These are phyloP conservation scores for Lantana camara DNA, from an alignment of 257 asterid species.

Conservation along the genomic window DNA sequence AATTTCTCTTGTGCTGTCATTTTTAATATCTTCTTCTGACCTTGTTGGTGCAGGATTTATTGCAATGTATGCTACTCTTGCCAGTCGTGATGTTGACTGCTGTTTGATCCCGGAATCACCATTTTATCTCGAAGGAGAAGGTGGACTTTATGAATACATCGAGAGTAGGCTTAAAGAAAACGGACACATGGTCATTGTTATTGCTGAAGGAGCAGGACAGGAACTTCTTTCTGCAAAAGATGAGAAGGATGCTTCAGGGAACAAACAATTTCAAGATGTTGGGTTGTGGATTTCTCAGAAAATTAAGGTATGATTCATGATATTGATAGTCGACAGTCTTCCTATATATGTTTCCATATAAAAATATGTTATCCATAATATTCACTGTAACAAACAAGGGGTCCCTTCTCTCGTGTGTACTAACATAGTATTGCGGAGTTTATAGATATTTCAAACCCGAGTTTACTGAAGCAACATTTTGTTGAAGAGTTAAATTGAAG, in stretches of 20 bases:
- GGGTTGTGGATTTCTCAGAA: slow-evolving; percentile 74
- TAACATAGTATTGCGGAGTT: background rate
- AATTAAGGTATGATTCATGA: slow-evolving; percentile 50
- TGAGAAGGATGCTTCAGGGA: slow-evolving; percentile 75
- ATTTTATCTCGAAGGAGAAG: slow-evolving; percentile 67
- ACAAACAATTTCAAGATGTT: slow-evolving; percentile 61
- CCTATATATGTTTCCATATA: background rate
- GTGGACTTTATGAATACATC: slow-evolving; percentile 63
- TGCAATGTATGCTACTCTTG: slow-evolving; percentile 78
- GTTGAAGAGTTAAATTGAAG: background rate
- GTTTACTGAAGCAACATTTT: slow-evolving; percentile 23
- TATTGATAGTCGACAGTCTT: background rate
- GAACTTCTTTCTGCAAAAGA: slow-evolving; percentile 58
- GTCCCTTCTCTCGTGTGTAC: too few relatives aligned
- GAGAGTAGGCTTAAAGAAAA: slow-evolving; percentile 61
- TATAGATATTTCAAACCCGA: slow-evolving; percentile 7
- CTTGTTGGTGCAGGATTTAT: slow-evolving; percentile 55
- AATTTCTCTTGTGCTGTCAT: slow-evolving; percentile 3
- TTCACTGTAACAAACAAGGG: too few relatives aligned
- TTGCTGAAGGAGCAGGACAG: slow-evolving; percentile 81
- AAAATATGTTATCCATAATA: too few relatives aligned
- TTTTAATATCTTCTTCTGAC: slow-evolving; percentile 18
- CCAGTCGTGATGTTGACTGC: slow-evolving; percentile 80
- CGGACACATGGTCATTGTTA: slow-evolving; percentile 79
- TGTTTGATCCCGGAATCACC: slow-evolving; percentile 78